A percentile compares a stretch with the other conserved stretches of the same genome.
These are phyloP conservation scores for Boletus reticulatus DNA, from an alignment of 768 basidiomycete species.

Conservation along the genomic window DNA sequence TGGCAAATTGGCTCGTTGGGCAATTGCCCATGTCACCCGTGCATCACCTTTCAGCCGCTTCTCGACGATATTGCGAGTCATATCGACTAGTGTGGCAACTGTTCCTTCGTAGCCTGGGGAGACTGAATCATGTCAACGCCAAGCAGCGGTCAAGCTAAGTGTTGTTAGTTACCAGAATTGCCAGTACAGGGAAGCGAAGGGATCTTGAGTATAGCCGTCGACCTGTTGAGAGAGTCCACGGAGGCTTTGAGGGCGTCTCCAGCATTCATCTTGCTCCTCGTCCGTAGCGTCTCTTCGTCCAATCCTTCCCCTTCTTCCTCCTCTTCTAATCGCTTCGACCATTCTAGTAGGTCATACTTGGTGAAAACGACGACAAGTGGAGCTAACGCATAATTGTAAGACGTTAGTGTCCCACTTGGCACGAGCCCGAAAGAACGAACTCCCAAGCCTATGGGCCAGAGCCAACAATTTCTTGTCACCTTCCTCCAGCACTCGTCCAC, in stretches of 20 bases:
- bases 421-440: not conserved
- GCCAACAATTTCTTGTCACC: slow-evolving; percentile 3
- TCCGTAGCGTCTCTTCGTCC: too few relatives aligned
- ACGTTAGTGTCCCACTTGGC: not conserved
- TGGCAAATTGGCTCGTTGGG: slow-evolving; percentile 2
- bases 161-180: not conserved
- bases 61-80: not conserved
- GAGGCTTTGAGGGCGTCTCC: not conserved
- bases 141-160: not conserved
- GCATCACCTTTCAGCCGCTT: slow-evolving; percentile 5
- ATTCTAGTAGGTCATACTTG: slow-evolving; percentile 3
- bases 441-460: not conserved
- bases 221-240: not conserved
- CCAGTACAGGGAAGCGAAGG: not conserved
- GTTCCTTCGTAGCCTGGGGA: not conserved
- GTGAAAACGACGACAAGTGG: slow-evolving; percentile 7
- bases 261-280: not conserved
- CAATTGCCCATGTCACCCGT: slow-evolving; percentile 10
- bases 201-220: not conserved
- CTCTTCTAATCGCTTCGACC: not conserved
- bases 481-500: slow-evolving; percentile 7
- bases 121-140: not conserved
- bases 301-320: not conserved
- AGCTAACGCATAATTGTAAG: not conserved
- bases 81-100: not conserved